phyloP scores from a whole-genome alignment of 306 rosid genomes.

The Crataegus laevigata region DNA sequence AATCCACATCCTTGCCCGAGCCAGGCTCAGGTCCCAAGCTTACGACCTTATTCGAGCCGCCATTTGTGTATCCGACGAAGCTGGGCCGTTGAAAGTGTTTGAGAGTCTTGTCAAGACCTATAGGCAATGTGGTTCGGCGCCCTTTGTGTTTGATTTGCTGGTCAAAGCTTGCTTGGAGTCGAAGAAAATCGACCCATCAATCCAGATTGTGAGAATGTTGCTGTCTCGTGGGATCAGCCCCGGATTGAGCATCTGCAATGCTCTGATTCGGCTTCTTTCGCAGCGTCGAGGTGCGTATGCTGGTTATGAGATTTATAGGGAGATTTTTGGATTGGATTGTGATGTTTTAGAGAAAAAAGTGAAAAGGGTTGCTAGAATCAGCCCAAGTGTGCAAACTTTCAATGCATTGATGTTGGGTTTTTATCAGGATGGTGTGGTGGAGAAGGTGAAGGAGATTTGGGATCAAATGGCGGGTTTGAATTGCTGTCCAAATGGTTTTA shows the following conservation, averaged over 20 bases:
- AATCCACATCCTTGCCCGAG: conserved; percentile 67
- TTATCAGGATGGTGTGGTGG: conserved; percentile 45
- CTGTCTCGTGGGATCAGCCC: conserved; percentile 56
- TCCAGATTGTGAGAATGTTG: conserved; percentile 53
- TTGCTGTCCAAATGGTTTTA: conserved; percentile 47
- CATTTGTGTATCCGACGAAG: conserved; percentile 17
- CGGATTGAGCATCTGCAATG: conserved; percentile 50
- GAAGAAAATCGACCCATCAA: conserved; percentile 37
- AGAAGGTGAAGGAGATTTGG: conserved; percentile 54
- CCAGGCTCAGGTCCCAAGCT: conserved; percentile 54
- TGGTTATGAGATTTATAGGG: conserved; percentile 48
- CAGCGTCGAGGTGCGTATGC: conserved; percentile 33
- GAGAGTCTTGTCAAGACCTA: conserved; percentile 52
- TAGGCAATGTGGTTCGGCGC: conserved; percentile 56
- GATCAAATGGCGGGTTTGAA: conserved; percentile 30
- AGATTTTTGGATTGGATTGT: conserved; percentile 42
- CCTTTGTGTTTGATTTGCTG: conserved; percentile 69
- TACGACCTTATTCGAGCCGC: conserved; percentile 35
- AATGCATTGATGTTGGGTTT: conserved; percentile 59
- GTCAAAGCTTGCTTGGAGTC: conserved; percentile 57
- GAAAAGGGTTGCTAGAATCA: conserved; percentile 30
- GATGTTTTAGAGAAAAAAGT: conserved; percentile 3
- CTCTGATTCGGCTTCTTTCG: conserved; percentile 47
- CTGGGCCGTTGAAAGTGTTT: conserved; percentile 41
- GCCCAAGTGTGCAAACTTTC: conserved; percentile 56